Evolutionary conservation across 306 rosid genomes (phyloP).

Genomic region (Vachellia collinsii): DNA sequence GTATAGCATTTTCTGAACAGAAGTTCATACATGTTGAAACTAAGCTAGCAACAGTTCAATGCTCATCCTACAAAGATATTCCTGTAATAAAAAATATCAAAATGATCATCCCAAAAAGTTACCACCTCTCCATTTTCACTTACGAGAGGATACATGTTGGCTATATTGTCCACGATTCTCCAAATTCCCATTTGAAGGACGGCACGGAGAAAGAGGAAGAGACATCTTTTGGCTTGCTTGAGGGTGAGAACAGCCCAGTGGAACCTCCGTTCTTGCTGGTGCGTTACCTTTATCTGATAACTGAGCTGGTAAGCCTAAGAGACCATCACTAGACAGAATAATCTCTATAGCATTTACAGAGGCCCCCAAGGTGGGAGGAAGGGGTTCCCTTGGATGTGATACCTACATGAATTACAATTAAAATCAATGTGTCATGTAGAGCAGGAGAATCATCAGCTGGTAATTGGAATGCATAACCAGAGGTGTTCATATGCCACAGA

Average conservation of each 20-base stretch:
- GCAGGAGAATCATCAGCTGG: not conserved
- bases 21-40: not conserved
- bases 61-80: conserved; percentile 3
- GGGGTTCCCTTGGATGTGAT: conserved; percentile 55
- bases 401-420: conserved; percentile 52
- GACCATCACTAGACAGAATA: conserved; percentile 73
- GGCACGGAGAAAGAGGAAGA: no score
- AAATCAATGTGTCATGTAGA: conserved; percentile 32
- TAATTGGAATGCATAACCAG: conserved; percentile 22
- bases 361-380: conserved; percentile 68
- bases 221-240: not conserved
- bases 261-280: not conserved
- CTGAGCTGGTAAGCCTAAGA: conserved; percentile 45
- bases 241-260: not conserved
- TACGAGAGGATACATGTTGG: conserved; percentile 11
- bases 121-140: conserved; percentile 33
- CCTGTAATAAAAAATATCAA: conserved; percentile 1
- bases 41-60: conserved; percentile 27
- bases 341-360: conserved; percentile 62
- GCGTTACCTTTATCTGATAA: not conserved
- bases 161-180: not conserved
- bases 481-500: not conserved
- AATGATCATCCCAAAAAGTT: not conserved
- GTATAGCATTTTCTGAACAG: conserved; percentile 25
- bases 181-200: not conserved